A percentile compares a stretch with the other conserved stretches of the same genome.
Conservation (phyloP, 495 filamentous ascomycete species). For the Astrothelium macrocarpum region DNA sequence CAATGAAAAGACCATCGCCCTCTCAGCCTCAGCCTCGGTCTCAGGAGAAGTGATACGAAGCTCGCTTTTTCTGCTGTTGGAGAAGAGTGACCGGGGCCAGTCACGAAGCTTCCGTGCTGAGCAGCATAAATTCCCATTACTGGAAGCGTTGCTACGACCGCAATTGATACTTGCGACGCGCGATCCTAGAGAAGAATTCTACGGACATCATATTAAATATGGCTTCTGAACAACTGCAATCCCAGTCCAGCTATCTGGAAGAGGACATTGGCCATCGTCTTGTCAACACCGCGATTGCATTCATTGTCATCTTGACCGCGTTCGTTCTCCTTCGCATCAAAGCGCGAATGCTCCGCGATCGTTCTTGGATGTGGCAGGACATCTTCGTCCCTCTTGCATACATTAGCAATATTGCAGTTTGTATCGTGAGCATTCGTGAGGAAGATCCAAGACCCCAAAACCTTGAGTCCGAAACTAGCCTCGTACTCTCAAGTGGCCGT, state of each 20-base stretch:
- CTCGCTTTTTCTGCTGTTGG: too few relatives aligned
- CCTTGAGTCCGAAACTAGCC: background rate
- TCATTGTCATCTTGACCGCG: background rate
- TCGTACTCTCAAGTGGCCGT: background rate
- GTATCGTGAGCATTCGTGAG: background rate
- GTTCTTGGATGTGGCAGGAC: background rate
- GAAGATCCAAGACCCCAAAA: background rate
- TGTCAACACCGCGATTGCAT: background rate
- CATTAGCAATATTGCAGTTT: background rate
- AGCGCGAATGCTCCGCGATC: background rate
- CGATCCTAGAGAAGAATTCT: too few relatives aligned
- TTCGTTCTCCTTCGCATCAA: background rate
- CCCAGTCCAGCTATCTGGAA: conserved; percentile 24
- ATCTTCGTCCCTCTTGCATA: background rate
- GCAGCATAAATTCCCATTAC: too few relatives aligned
- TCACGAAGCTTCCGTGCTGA: too few relatives aligned
- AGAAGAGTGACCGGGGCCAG: too few relatives aligned
- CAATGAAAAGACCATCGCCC: too few relatives aligned
- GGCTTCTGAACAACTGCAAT: too few relatives aligned
- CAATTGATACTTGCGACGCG: too few relatives aligned
- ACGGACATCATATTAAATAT: too few relatives aligned
- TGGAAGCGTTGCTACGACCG: too few relatives aligned
- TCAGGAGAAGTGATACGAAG: too few relatives aligned
- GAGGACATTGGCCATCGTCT: background rate
- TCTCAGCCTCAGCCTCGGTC: too few relatives aligned